Base-by-base conservation (phyloP, 441 rosid species). In the Daphne laureola region DNA sequence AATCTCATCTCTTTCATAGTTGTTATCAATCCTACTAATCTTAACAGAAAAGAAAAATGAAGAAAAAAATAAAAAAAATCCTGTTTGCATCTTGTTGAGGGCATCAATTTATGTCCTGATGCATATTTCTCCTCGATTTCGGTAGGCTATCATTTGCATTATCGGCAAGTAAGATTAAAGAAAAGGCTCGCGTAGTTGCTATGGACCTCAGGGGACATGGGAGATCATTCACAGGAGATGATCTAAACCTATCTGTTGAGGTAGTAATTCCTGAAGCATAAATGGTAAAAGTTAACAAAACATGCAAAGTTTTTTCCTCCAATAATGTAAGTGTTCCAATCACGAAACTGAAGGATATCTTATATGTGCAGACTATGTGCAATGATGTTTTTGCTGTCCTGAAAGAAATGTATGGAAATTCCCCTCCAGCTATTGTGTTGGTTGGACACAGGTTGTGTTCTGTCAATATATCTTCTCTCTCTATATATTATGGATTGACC, bases 141-240 rank as follows among this genome's bases (percentile, higher is more conserved):
- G 48, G 11, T 65, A 93, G 97, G 78, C 95, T 90, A 53, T 93
- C 97, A 12, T 93, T 83, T 83, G 77, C 96, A 49, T n/a, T 83
- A 21, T 75, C 90, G 51, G 83, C 96, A 9, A 68, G 79, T 72
- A 75, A 61, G 74, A 81, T 93, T 55, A 93, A 93, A 84, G 95
- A 87, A 84, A 84, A 81, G 65, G 96, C 85, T 25, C 80, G 84
- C 12, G 73, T 93, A 35, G 94, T 90, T 72, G 87, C 95, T 8
- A 70, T 93, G 82, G 99, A 93, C 79, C 53, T 90, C 75, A 83
- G 99, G 73, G 97, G 99, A 54, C 99, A 93, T 17, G 99, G 97
- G 44, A 87, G 83, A 61, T 85, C 97, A 41, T 74, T 69, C 65
- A 61, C 95, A 14, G 96, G 83, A 61, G 77, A 87, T 67, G 99